A percentile compares a stretch with the other conserved stretches of the same genome.
phyloP scores from a whole-genome alignment of 2,329 filamentous ascomycete genomes.

The Cytospora piceicola region DNA sequence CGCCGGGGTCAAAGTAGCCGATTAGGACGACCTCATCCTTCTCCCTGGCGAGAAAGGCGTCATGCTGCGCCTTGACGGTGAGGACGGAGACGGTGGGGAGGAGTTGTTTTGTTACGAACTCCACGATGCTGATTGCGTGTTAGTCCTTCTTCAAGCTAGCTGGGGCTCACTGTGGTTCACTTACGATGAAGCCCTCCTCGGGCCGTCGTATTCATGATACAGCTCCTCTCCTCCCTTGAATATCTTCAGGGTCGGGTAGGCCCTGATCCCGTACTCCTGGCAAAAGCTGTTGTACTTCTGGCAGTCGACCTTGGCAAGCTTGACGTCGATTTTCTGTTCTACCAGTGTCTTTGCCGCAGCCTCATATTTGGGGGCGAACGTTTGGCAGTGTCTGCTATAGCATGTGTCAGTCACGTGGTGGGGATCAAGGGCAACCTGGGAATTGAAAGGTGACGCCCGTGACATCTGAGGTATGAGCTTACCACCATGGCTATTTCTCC shows the following conservation, averaged over 20 bases:
- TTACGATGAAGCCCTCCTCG: conserved; percentile 81
- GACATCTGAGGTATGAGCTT: conserved; percentile 44
- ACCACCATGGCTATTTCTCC: conserved; percentile 45
- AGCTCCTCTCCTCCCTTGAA: conserved; percentile 87
- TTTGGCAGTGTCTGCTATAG: conserved; percentile 98
- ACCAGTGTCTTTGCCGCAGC: conserved; percentile 81
- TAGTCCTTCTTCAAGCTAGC: not conserved
- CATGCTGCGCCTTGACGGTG: conserved; percentile 79
- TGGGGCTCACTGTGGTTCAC: conserved; percentile 38
- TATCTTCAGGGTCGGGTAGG: conserved; percentile 98
- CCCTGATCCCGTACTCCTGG: conserved; percentile 87
- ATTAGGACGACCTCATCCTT: conserved; percentile 95
- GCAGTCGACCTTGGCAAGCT: conserved; percentile 88
- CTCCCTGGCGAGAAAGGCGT: conserved; percentile 92
- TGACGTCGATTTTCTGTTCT: conserved; percentile 77
- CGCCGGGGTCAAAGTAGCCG: conserved; percentile 78
- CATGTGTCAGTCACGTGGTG: conserved; percentile 58
- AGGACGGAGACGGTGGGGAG: conserved; percentile 88
- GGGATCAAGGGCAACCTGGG: not conserved
- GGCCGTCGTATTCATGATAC: conserved; percentile 80
- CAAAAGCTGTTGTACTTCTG: conserved; percentile 92
- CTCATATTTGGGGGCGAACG: conserved; percentile 90
- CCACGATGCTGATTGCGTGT: conserved; percentile 58
- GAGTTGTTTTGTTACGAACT: conserved; percentile 98
- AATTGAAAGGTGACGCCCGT: not conserved